Percentiles rank a stretch among this genome's conserved stretches.
These are phyloP conservation scores for Neofusicoccum ribis DNA, from an alignment of 2,329 filamentous ascomycete genomes.

Conservation along the genomic window DNA sequence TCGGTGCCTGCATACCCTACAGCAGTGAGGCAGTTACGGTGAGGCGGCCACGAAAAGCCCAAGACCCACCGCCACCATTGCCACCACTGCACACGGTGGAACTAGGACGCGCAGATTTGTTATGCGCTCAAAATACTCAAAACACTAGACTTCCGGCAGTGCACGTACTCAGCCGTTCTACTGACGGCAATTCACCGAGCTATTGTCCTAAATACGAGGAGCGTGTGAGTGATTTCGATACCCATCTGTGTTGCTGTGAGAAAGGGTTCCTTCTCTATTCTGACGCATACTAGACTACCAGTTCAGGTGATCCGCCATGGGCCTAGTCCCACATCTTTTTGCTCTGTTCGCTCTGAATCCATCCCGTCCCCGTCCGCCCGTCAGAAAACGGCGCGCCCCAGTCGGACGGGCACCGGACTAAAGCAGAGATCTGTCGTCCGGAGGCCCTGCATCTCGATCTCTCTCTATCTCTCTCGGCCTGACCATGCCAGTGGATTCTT, in stretches of 20 bases:
- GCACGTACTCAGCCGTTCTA: not conserved
- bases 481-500: not conserved
- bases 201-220: not conserved
- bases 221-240: not conserved
- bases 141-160: not conserved
- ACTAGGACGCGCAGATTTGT: not conserved
- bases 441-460: not conserved
- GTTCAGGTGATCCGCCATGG: not conserved
- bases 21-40: not conserved
- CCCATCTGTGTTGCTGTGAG: not conserved
- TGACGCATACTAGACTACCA: not conserved
- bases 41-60: not conserved
- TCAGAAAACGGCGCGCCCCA: not conserved
- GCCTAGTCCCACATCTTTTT: not conserved
- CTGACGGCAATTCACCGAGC: not conserved
- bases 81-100: not conserved
- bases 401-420: not conserved
- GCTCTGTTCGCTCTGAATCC: not conserved
- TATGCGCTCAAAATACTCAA: not conserved
- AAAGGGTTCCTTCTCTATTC: constrained; percentile 1
- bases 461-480: too few relatives aligned
- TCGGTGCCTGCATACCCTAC: not conserved
- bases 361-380: not conserved
- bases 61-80: not conserved
- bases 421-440: not conserved